These are phyloP conservation scores for Tricharina praecox DNA, from an alignment of 495 filamentous ascomycete genomes.

Conservation along the genomic window DNA sequence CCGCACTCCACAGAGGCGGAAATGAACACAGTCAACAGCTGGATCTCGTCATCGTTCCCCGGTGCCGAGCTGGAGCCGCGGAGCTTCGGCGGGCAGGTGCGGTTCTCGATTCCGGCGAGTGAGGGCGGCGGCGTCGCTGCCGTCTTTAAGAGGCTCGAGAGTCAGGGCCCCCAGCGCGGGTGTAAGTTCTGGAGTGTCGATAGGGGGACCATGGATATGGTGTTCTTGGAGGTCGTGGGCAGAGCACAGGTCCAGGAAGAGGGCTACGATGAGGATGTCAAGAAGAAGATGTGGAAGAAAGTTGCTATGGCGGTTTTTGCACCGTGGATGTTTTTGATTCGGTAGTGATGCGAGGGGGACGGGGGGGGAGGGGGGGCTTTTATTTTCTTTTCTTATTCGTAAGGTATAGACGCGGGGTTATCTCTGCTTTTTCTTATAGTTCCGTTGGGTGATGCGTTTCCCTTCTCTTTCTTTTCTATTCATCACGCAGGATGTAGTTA, in stretches of 20 bases:
- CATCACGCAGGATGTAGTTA: no score
- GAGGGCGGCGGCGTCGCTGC: conserved; percentile 29
- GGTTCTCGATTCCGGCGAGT: conserved; percentile 50
- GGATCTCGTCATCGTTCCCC: conserved; percentile 41
- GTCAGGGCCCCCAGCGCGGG: conserved; percentile 44
- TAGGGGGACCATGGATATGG: conserved; percentile 45
- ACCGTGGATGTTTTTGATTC: conserved; percentile 8
- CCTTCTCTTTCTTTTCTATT: no score
- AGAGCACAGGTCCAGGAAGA: conserved; percentile 64
- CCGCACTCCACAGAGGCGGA: conserved; percentile 50
- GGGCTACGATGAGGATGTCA: conserved; percentile 37
- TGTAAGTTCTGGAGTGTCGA: conserved; percentile 46
- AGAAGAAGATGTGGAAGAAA: conserved; percentile 21
- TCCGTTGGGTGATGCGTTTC: no score
- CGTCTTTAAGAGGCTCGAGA: conserved; percentile 55
- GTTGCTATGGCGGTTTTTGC: background rate
- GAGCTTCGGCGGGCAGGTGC: conserved; percentile 65
- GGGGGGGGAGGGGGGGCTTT: background rate
- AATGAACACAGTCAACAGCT: conserved; percentile 43
- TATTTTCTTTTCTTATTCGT: background rate
- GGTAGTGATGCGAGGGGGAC: background rate
- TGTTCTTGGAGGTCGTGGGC: conserved; percentile 67
- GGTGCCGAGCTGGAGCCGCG: conserved; percentile 49
- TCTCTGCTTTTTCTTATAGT: no score
- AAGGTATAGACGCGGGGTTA: no score